Percentiles rank a stretch among this genome's conserved stretches.
phyloP scores from a whole-genome alignment of 2,329 filamentous ascomycete species.

The Stemphylium beticola region DNA sequence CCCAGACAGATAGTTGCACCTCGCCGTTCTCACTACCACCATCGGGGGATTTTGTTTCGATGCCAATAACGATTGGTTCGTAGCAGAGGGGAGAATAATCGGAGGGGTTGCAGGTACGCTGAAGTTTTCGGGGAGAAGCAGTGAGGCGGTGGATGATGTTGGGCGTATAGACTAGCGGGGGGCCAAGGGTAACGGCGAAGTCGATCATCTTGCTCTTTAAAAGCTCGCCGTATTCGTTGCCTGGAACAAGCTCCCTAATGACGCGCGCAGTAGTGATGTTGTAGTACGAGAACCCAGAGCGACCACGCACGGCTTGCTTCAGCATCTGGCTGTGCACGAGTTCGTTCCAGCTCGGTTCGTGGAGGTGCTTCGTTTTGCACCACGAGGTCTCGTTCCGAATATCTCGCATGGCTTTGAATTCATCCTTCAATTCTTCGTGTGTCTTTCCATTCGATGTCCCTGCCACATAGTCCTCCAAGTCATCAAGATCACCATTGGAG shows the following conservation, averaged over 20 bases:
- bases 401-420: constrained; percentile 24
- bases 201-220: constrained; percentile 29
- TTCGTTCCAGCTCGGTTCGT: constrained; percentile 27
- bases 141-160: constrained; percentile 19
- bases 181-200: constrained; percentile 25
- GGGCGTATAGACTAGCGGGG: constrained; percentile 20
- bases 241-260: constrained; percentile 25
- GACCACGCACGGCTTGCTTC: constrained; percentile 24
- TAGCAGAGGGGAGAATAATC: constrained; percentile 23
- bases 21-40: constrained; percentile 18
- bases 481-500: constrained; percentile 20
- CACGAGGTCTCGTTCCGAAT: constrained; percentile 22
- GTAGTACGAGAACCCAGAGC: constrained; percentile 22
- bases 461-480: constrained; percentile 21
- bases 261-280: constrained; percentile 27
- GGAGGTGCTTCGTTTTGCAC: constrained; percentile 27
- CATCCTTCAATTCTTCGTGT: constrained; percentile 21
- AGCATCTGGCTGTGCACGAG: constrained; percentile 27
- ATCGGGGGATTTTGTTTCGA: constrained; percentile 23
- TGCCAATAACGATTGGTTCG: constrained; percentile 19
- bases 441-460: constrained; percentile 20
- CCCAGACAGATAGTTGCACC: constrained; percentile 24
- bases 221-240: constrained; percentile 27
- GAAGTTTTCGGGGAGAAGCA: too few relatives aligned
- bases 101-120: too few relatives aligned